Evolutionary conservation across 2,329 filamentous ascomycete genomes (phyloP), one percentile per base, ranked within the genome.

Genomic region (Beauveria medogensis): DNA sequence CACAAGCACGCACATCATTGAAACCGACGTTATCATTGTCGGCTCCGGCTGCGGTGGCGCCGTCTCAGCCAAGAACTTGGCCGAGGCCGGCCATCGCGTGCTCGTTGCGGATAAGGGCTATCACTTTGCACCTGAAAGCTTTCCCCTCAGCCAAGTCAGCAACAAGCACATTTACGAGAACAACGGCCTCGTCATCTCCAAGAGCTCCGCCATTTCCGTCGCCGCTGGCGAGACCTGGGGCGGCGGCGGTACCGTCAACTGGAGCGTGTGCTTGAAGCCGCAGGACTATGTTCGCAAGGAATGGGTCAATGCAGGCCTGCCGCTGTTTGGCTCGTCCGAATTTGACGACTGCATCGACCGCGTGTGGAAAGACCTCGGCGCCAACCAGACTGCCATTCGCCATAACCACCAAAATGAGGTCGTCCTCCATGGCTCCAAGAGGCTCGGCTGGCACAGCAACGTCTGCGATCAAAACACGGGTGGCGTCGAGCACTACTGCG

Each of bases 161-260:
- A 76, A 77, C 50, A 72, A 79, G 7, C 83, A 89, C 67, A 77
- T 96, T 30, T 94, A 84, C 67, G 89, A 92, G 67, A 85, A 84
- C 63, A 82, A 82, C 24, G 89, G 88, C 8, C 72, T 83, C 20
- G 67, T 81, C 5, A 68, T 80, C 66, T 77, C 79, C 63, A 78
- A 88, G 63, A 82, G 89, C 68, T 76, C 77, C 12, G 80, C 82
- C 6, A 77, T 87, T 37, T 81, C 76, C 18, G 72, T 93, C 14
- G 71, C 90, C 3, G 83, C 88, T 0, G 92, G 90, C 2, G 82
- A 84, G 60, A 83, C 83, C 37, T 96, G 89, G 84, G 92, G 92
- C 34, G 92, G 92, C 47, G 92, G 92, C 60, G 92, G 92, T 6
- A 91, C 90, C 0, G 75, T 96, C 67, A 97, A 97, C 73, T 97